Evolutionary conservation across 2,329 filamentous ascomycete genomes (phyloP).

Genomic region (Alternaria gaisen): DNA sequence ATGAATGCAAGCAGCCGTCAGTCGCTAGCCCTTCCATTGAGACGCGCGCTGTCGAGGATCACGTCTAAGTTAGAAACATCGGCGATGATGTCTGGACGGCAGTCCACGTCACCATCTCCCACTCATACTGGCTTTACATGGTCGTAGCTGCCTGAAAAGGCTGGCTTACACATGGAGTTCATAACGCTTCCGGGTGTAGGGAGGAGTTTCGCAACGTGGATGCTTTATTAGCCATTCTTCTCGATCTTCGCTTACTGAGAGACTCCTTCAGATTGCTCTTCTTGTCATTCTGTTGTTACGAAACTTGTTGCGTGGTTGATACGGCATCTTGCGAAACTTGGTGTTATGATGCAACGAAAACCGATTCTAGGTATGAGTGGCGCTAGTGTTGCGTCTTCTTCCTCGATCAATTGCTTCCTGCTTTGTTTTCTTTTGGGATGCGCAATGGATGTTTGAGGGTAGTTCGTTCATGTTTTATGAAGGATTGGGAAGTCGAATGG

Average conservation of each 20-base stretch:
- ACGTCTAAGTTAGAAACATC: background rate
- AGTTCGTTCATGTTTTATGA: background rate
- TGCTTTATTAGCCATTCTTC: too few relatives aligned
- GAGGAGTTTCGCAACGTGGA: background rate
- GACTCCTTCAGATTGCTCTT: background rate
- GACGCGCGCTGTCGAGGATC: background rate
- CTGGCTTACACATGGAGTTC: background rate
- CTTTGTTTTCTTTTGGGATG: background rate
- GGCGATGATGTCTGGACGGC: background rate
- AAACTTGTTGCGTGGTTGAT: background rate
- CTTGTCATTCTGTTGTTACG: background rate
- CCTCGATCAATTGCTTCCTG: background rate
- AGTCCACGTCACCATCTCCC: background rate
- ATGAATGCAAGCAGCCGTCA: background rate
- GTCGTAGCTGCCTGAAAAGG: background rate
- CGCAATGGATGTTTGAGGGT: background rate
- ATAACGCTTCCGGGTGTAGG: background rate
- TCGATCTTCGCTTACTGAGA: background rate
- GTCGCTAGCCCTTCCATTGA: too few relatives aligned
- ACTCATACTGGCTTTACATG: background rate
- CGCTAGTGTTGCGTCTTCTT: background rate
- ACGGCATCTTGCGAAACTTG: fast-evolving
- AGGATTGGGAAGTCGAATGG: background rate
- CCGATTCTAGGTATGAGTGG: background rate
- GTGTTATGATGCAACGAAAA: background rate